A percentile compares a stretch with the other conserved stretches of the same genome.
phyloP scores from a whole-genome alignment of 352 stramenopile genomes.

The Phytophthora nicotianae region DNA sequence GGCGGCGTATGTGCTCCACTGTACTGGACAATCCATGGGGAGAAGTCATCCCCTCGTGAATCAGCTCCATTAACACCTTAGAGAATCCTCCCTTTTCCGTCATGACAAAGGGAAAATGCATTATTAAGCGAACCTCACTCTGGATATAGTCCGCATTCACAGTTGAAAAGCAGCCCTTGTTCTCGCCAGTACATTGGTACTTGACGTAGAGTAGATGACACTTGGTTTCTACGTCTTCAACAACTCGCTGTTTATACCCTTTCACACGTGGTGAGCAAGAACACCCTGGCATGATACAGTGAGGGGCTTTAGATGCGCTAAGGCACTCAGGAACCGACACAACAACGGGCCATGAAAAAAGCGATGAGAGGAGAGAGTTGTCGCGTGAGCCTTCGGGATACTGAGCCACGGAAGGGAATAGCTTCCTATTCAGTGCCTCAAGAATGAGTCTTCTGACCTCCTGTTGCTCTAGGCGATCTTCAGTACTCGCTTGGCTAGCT shows the following conservation, averaged over 20 bases:
- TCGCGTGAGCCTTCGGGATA: neutral
- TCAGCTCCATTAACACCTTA: neutral
- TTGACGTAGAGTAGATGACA: conserved; percentile 1
- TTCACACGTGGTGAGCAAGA: neutral
- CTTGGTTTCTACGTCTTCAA: neutral
- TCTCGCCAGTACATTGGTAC: neutral
- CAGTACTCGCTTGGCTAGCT: neutral
- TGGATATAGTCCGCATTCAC: neutral
- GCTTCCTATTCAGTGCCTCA: neutral
- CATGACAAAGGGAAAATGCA: neutral
- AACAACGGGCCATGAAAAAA: neutral
- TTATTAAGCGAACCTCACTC: neutral
- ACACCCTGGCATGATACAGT: neutral
- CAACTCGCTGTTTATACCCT: neutral
- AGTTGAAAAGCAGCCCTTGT: neutral
- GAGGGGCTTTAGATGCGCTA: neutral
- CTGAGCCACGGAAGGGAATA: neutral
- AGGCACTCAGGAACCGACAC: neutral
- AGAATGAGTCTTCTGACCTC: neutral
- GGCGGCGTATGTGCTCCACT: neutral
- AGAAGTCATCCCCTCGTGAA: neutral
- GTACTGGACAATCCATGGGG: neutral
- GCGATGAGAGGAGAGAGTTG: neutral
- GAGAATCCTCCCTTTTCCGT: neutral
- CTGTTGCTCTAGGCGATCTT: neutral